Base-by-base conservation (phyloP, 2,329 filamentous ascomycete species). In the Onygenales sp. region DNA sequence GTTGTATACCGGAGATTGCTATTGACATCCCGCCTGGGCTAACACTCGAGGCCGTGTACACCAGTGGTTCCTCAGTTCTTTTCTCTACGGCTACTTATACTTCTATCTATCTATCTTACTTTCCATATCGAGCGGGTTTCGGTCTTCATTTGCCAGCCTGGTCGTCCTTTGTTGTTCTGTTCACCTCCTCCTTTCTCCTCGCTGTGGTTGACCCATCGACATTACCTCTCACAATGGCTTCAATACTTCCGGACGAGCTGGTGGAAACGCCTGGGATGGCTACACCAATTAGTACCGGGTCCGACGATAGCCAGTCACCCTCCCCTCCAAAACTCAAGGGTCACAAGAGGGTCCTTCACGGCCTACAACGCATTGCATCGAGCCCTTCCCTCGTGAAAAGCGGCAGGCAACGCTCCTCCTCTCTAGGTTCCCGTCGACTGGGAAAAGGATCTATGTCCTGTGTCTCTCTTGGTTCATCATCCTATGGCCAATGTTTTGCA, bases 331-430 rank as follows among this genome's bases (percentile, higher is more conserved):
- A 85, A 69, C 75, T 80, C 54, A 89, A 84, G 66, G 80, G 82
- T 51, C 81, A 86, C 46, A 82, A 84, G 61, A 82, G 84, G 55
- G 70, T 95, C 36, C 74, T 94, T 14, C 83, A 84, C 58, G 82
- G 84, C 35, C 78, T 95, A 48, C 85, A 92, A 57, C 84, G 88
- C 54, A 92, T 94, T 64, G 85, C 87, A 9, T 95, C 89, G 0
- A 89, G 85, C 6, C 84, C 87, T 1, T 87, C 86, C 13, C 72
- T 95, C 50, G 76, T 79, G 42, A 80, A 80, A 54, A 69, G 83
- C 52, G 79, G 82, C 53, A 81, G 86, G 55, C 74, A 82, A 31
- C 78, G 83, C 53, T 85, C 88, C 6, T 78, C 81, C 54, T 59
- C 57, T 14, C 39, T 52, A 8, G 84, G 81, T 63, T 86, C 85